Conservation (phyloP, 805 yeast species). For the Lachancea sp. region DNA sequence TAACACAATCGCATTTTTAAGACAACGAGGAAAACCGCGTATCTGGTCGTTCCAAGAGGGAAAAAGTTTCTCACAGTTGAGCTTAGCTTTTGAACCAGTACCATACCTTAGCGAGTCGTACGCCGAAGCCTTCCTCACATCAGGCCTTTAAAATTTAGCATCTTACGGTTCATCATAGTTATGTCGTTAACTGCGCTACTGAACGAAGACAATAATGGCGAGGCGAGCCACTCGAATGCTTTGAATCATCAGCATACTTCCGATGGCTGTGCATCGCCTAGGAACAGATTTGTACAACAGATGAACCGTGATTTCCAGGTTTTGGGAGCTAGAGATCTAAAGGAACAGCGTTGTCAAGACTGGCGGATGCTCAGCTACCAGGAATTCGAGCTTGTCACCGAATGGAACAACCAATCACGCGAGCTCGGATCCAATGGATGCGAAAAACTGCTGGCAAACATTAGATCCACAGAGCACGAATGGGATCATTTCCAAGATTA, state of each 20-base stretch:
- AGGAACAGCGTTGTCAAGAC: slow-evolving; percentile 28
- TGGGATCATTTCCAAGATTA: slow-evolving; percentile 23
- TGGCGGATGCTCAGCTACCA: slow-evolving; percentile 33
- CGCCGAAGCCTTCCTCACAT: background rate
- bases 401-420: slow-evolving; percentile 30
- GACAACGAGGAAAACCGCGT: no score
- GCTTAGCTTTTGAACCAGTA: background rate
- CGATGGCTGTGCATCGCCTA: slow-evolving; percentile 1
- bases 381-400: slow-evolving; percentile 33
- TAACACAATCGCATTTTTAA: no score
- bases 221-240: background rate
- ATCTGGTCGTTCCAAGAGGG: no score
- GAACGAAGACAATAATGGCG: slow-evolving; percentile 18
- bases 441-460: slow-evolving; percentile 18
- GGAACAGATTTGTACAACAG: slow-evolving; percentile 13
- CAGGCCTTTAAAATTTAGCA: no score
- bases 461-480: slow-evolving; percentile 20
- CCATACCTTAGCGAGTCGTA: no score
- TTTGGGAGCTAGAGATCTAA: slow-evolving; percentile 21
- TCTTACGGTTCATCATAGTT: no score
- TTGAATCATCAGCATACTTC: background rate
- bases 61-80: no score
- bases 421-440: slow-evolving; percentile 21
- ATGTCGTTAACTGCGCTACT: slow-evolving; percentile 30
- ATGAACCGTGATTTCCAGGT: slow-evolving; percentile 19